Conservation (phyloP, 805 yeast species). For the Saccharomycopsis sp. region DNA sequence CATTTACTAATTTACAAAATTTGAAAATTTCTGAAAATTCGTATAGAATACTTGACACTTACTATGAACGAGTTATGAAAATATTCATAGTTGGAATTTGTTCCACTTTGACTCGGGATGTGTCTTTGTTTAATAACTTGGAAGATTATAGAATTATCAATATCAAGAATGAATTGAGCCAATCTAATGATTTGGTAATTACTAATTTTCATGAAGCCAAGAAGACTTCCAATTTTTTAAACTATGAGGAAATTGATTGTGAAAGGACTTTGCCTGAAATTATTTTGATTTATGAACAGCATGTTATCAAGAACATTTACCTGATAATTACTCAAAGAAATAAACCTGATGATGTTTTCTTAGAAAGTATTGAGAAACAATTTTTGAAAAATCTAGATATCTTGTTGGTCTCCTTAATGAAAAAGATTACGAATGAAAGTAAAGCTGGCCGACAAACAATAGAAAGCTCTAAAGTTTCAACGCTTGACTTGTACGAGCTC, state of each 20-base stretch:
- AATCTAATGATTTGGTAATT: slow-evolving; percentile 17
- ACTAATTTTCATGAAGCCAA: slow-evolving; percentile 15
- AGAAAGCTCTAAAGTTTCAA: slow-evolving; percentile 13
- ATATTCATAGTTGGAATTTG: slow-evolving; percentile 42
- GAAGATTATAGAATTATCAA: slow-evolving; percentile 34
- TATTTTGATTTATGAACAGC: slow-evolving; percentile 33
- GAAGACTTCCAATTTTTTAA: slow-evolving; percentile 5
- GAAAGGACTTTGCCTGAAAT: slow-evolving; percentile 34
- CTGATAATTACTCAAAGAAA: slow-evolving; percentile 18
- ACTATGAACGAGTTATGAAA: slow-evolving; percentile 34
- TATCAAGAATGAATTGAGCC: slow-evolving; percentile 14
- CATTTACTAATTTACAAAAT: slow-evolving; percentile 38
- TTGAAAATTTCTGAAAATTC: slow-evolving; percentile 35
- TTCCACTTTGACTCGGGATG: slow-evolving; percentile 45
- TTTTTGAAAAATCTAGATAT: slow-evolving; percentile 31
- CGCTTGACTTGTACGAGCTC: slow-evolving; percentile 19
- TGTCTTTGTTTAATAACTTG: slow-evolving; percentile 29
- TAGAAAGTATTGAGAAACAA: slow-evolving; percentile 28
- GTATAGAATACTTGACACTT: slow-evolving; percentile 25
- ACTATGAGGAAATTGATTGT: slow-evolving; percentile 27
- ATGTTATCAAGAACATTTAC: slow-evolving; percentile 30
- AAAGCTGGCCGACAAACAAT: slow-evolving; percentile 14
- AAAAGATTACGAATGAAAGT: slow-evolving; percentile 23
- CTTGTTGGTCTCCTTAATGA: slow-evolving; percentile 28
- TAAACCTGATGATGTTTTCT: slow-evolving; percentile 30